Percentiles rank a stretch among this genome's conserved stretches.
Evolutionary conservation across 495 filamentous ascomycete genomes (phyloP).

Genomic region (Bryoglossum gracile): DNA sequence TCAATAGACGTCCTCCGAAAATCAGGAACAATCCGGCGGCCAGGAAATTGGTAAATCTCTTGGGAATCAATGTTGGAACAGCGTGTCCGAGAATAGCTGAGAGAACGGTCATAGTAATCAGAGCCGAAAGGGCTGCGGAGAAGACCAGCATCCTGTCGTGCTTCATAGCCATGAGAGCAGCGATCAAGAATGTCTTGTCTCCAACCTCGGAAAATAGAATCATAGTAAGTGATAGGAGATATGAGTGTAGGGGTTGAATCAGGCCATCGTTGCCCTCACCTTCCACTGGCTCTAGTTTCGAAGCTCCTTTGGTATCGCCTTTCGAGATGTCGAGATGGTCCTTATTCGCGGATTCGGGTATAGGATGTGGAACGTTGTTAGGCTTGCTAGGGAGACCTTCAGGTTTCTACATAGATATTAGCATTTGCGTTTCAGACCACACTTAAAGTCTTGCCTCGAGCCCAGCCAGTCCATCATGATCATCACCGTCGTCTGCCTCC

Average conservation of each 20-base stretch:
- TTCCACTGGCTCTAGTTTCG: slow-evolving; percentile 16
- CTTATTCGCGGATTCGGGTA: slow-evolving; percentile 58
- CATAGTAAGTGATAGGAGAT: slow-evolving; percentile 89
- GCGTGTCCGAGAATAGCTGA: slow-evolving; percentile 93
- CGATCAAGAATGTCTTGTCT: slow-evolving; percentile 97
- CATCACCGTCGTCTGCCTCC: slow-evolving; percentile 29
- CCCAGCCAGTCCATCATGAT: slow-evolving; percentile 43
- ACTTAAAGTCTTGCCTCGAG: slow-evolving; percentile 72
- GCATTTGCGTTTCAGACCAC: no score
- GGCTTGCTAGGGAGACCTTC: slow-evolving; percentile 71
- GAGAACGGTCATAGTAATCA: slow-evolving; percentile 92
- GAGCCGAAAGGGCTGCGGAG: slow-evolving; percentile 81
- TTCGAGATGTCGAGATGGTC: slow-evolving; percentile 60
- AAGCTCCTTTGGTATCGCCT: slow-evolving; percentile 29
- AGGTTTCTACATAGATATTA: slow-evolving; percentile 58
- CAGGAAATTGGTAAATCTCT: slow-evolving; percentile 77
- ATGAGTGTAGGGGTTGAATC: slow-evolving; percentile 83
- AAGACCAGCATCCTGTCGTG: slow-evolving; percentile 91
- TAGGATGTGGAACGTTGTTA: slow-evolving; percentile 68
- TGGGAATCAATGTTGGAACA: slow-evolving; percentile 84
- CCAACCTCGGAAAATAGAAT: slow-evolving; percentile 96
- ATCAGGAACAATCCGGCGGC: slow-evolving; percentile 80
- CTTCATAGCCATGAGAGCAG: slow-evolving; percentile 98
- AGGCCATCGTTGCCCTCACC: slow-evolving; percentile 51
- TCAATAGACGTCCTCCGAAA: slow-evolving; percentile 78